A percentile compares a stretch with the other conserved stretches of the same genome.
phyloP scores from a whole-genome alignment of 768 basidiomycete genomes.

The Leccinum uliginosum region DNA sequence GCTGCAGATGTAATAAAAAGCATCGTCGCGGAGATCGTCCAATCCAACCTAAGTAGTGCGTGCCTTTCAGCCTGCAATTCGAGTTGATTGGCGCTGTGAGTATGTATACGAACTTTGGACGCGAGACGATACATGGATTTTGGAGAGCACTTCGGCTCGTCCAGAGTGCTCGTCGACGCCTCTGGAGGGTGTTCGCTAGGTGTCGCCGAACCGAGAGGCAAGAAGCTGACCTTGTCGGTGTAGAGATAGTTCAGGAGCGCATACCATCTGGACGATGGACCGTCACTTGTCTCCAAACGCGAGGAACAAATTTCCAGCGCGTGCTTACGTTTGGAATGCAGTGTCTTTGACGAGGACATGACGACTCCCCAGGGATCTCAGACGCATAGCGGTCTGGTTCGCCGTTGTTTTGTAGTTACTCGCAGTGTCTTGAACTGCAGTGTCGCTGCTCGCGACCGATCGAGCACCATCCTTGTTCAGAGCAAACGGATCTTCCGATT shows the following conservation, averaged over 20 bases:
- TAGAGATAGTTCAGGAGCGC: slow-evolving; percentile 39
- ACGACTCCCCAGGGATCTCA: slow-evolving; percentile 19
- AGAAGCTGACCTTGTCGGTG: slow-evolving; percentile 31
- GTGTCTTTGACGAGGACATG: slow-evolving; percentile 7
- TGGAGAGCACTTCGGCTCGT: slow-evolving; percentile 31
- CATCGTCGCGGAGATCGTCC: slow-evolving; percentile 15
- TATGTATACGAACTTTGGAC: slow-evolving; percentile 26
- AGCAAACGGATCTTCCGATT: background rate
- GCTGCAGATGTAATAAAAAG: slow-evolving; percentile 12
- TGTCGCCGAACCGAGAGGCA: slow-evolving; percentile 23
- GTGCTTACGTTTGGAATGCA: slow-evolving; percentile 26
- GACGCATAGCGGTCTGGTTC: slow-evolving; percentile 1
- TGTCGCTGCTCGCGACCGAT: slow-evolving; percentile 8
- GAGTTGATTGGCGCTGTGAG: background rate
- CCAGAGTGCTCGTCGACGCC: slow-evolving; percentile 3
- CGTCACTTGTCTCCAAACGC: background rate
- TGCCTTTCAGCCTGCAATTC: background rate
- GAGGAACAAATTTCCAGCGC: background rate
- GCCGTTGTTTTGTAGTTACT: background rate
- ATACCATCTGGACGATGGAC: slow-evolving; percentile 30
- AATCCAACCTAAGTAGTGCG: slow-evolving; percentile 14
- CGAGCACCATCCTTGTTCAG: background rate
- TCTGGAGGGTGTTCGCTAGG: background rate
- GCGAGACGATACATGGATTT: slow-evolving; percentile 46
- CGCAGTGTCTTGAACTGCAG: background rate